Conservation (phyloP, 345 rosid genomes). For the Populus pruinosa region DNA sequence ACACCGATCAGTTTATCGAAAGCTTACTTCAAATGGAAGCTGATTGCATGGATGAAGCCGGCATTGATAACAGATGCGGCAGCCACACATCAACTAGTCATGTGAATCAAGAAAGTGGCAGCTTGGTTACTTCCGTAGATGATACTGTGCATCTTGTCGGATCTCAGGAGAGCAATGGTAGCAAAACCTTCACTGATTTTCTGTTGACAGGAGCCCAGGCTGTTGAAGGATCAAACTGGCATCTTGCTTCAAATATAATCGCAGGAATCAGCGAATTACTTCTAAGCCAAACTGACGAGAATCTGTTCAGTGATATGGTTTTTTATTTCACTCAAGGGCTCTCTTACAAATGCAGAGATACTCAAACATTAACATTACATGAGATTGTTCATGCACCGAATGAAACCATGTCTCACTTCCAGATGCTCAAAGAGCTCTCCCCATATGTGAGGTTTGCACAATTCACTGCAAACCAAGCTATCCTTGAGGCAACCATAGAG, state of each 20-base stretch:
- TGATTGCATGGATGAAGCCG: not conserved
- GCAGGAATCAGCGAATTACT: not conserved
- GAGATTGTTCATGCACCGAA: not conserved
- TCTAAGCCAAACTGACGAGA: not conserved
- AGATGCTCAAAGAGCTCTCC: conserved; percentile 27
- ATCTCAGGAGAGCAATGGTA: not conserved
- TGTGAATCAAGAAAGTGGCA: not conserved
- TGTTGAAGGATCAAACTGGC: conserved; percentile 2
- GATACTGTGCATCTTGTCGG: not conserved
- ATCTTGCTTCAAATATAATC: not conserved
- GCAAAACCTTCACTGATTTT: not conserved
- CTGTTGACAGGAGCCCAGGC: not conserved
- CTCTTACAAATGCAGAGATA: not conserved
- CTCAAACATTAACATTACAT: not conserved
- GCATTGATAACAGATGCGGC: not conserved
- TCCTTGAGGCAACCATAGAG: conserved; percentile 20
- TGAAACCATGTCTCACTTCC: conserved; percentile 16
- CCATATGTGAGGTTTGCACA: conserved; percentile 26
- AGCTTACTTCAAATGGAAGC: not conserved
- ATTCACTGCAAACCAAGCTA: conserved; percentile 31
- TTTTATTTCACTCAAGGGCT: not conserved
- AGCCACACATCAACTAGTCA: not conserved
- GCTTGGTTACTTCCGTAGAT: not conserved
- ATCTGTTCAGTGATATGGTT: not conserved
- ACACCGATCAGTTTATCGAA: not conserved